These are phyloP conservation scores for Paspalum notatum DNA, from an alignment of 176 grass and related monocot genomes.

Conservation along the genomic window DNA sequence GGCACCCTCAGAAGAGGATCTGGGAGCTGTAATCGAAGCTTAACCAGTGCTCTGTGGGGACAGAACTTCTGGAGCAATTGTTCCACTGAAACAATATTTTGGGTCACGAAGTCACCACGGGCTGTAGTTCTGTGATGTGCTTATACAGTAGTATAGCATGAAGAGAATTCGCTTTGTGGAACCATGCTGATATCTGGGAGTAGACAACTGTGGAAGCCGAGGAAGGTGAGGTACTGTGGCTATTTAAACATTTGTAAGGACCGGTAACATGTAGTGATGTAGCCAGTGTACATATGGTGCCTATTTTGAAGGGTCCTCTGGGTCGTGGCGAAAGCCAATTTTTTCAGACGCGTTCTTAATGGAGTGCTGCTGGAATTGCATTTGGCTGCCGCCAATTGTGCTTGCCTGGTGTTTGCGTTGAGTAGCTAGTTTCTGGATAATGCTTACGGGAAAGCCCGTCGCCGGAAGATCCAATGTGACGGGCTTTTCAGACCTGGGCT, in stretches of 20 bases:
- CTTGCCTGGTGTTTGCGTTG: neutral
- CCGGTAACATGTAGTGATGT: conserved; percentile 1
- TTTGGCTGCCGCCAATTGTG: neutral
- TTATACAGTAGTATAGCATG: neutral
- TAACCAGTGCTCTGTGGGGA: conserved; percentile 32
- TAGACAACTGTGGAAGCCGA: neutral
- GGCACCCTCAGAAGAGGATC: conserved; percentile 49
- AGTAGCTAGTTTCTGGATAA: neutral
- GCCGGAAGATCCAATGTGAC: neutral
- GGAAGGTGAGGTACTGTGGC: neutral
- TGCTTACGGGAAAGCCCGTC: neutral
- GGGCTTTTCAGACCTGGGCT: neutral
- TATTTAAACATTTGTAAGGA: conserved; percentile 15
- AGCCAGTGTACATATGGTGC: conserved; percentile 46
- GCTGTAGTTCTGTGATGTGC: neutral
- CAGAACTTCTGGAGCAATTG: neutral
- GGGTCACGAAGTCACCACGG: neutral
- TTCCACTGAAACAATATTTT: conserved; percentile 35
- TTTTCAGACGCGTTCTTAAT: neutral
- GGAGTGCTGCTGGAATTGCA: neutral
- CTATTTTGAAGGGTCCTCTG: neutral
- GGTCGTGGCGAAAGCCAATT: neutral
- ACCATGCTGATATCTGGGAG: neutral
- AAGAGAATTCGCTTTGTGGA: neutral
- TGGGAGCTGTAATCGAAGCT: conserved; percentile 35